Conservation (phyloP, 2,329 filamentous ascomycete genomes). For the Huntiella savannae region DNA sequence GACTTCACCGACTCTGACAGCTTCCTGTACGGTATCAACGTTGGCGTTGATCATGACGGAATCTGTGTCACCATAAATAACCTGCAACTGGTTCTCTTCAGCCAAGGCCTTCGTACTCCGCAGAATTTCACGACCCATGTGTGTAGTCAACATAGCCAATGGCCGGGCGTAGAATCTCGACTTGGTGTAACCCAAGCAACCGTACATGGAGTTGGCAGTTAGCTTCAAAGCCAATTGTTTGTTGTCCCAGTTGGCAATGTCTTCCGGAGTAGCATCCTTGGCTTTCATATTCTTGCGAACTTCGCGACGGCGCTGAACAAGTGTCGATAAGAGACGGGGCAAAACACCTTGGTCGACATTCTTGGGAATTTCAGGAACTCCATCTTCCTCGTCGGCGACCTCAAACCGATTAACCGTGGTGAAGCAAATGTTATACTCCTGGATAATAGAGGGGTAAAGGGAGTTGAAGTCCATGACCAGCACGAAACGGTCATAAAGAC, state of each 20-base stretch:
- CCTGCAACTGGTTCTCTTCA: conserved; percentile 73
- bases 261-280: conserved; percentile 64
- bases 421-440: conserved; percentile 99
- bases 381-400: conserved; percentile 60
- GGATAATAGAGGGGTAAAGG: conserved; percentile 93
- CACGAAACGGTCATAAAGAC: conserved; percentile 93
- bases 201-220: conserved; percentile 99
- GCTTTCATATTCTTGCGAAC: conserved; percentile 97
- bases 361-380: conserved; percentile 67
- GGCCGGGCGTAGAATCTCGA: conserved; percentile 95
- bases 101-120: conserved; percentile 89
- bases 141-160: conserved; percentile 86
- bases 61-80: conserved; percentile 97
- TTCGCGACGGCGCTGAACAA: conserved; percentile 73
- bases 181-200: conserved; percentile 89
- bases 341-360: conserved; percentile 69
- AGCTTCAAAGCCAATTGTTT: conserved; percentile 93
- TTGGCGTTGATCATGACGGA: conserved; percentile 99
- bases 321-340: conserved; percentile 74
- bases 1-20: conserved; percentile 75
- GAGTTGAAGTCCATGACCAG: conserved; percentile 99
- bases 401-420: conserved; percentile 74
- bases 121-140: conserved; percentile 93
- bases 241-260: conserved; percentile 91
- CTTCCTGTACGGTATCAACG: conserved; percentile 78